phyloP scores from a whole-genome alignment of 176 grass and related monocot genomes.

The Avena eriantha region DNA sequence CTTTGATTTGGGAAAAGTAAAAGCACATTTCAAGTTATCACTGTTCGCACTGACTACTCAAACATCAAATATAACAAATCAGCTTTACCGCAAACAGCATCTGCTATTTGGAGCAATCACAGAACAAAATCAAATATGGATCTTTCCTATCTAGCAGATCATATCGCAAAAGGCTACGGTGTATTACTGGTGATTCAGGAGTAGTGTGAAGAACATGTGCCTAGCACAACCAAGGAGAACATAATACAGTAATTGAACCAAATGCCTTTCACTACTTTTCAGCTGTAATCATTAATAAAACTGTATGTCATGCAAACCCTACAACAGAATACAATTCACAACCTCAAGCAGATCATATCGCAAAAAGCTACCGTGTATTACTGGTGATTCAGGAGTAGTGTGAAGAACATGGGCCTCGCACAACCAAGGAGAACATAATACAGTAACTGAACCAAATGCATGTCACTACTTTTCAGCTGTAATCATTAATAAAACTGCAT shows the following conservation, averaged over 20 bases:
- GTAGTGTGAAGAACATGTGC: not conserved
- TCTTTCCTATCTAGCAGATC: not conserved
- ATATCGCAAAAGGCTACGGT: not conserved
- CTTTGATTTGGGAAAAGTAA: not conserved
- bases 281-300: slow-evolving; percentile 10
- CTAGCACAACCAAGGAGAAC: not conserved
- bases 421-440: not conserved
- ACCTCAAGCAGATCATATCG: not conserved
- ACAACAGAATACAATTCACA: not conserved
- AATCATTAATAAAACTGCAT: slow-evolving; percentile 15
- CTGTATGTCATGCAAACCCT: not conserved
- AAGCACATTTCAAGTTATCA: not conserved
- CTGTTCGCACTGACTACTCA: not conserved
- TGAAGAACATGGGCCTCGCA: not conserved
- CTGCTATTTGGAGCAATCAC: slow-evolving; percentile 20
- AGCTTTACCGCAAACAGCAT: slow-evolving; percentile 9
- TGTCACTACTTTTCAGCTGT: not conserved
- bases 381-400: not conserved
- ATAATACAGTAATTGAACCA: not conserved
- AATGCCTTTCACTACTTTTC: not conserved
- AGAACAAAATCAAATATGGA: not conserved
- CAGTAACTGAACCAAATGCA: not conserved
- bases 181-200: not conserved
- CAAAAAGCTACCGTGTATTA: not conserved
- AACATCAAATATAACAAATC: slow-evolving; percentile 1